Percentiles rank a stretch among this genome's conserved stretches.
Conservation (phyloP, 2,329 filamentous ascomycete species). For the Curvularia eragrostidis region DNA sequence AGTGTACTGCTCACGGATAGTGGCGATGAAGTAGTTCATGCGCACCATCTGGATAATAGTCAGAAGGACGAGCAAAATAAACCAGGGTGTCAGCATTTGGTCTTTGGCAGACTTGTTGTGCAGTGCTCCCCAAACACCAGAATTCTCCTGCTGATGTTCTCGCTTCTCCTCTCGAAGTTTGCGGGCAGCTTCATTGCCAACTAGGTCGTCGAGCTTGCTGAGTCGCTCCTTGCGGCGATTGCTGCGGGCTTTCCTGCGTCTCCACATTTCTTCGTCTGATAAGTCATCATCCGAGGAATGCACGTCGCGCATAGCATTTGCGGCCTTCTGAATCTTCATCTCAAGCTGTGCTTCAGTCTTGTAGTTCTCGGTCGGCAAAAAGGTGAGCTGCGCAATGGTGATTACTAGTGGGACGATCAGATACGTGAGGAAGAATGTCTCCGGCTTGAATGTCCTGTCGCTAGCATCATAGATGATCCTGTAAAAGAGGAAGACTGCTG, state of each 20-base stretch:
- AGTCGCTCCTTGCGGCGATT: slow-evolving; percentile 63
- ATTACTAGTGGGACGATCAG: slow-evolving; percentile 74
- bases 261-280: slow-evolving; percentile 57
- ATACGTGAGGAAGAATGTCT: slow-evolving; percentile 75
- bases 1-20: slow-evolving; percentile 80
- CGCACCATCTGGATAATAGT: slow-evolving; percentile 65
- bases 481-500: slow-evolving; percentile 77
- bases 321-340: slow-evolving; percentile 45
- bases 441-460: slow-evolving; percentile 63
- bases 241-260: slow-evolving; percentile 46
- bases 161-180: slow-evolving; percentile 67
- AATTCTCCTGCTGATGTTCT: slow-evolving; percentile 70
- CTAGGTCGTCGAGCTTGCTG: slow-evolving; percentile 72
- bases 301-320: slow-evolving; percentile 49
- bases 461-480: slow-evolving; percentile 71
- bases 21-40: slow-evolving; percentile 94
- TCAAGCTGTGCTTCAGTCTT: slow-evolving; percentile 64
- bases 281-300: slow-evolving; percentile 64
- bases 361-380: slow-evolving; percentile 79
- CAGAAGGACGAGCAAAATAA: slow-evolving; percentile 80
- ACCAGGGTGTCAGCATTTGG: slow-evolving; percentile 83
- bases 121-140: slow-evolving; percentile 84
- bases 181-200: slow-evolving; percentile 69
- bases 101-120: slow-evolving; percentile 73
- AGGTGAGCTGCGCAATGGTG: slow-evolving; percentile 67